Evolutionary conservation across 192 early-diverging fungal genomes (phyloP).

Genomic region (Podila verticillata): DNA sequence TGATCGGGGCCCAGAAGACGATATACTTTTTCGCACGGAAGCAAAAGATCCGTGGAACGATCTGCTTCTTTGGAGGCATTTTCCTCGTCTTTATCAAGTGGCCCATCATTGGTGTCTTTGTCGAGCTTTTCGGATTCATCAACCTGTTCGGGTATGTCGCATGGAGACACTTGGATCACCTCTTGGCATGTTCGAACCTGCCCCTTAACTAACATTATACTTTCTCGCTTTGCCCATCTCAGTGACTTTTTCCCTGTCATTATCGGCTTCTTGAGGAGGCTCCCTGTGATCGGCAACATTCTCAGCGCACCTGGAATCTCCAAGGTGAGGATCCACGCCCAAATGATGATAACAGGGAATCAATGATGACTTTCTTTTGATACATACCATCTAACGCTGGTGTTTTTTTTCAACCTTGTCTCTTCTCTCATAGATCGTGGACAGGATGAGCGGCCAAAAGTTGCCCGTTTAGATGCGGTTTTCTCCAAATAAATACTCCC

Average conservation of each 20-base stretch:
- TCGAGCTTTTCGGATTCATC: conserved; percentile 95
- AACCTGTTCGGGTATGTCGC: conserved; percentile 91
- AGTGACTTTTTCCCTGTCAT: conserved; percentile 98
- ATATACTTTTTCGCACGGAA: conserved; percentile 83
- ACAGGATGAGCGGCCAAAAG: conserved; percentile 63
- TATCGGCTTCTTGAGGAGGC: conserved; percentile 83
- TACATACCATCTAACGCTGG: background rate
- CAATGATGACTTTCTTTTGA: background rate
- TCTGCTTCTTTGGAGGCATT: conserved; percentile 92
- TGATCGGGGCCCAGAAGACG: conserved; percentile 93
- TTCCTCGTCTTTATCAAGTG: conserved; percentile 89
- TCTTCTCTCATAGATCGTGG: conserved; percentile 52
- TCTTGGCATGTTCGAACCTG: no score
- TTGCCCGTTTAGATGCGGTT: conserved; percentile 67
- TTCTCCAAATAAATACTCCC: no score
- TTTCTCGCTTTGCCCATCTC: conserved; percentile 3
- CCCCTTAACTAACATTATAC: background rate
- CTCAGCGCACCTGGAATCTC: conserved; percentile 87
- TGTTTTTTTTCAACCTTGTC: background rate
- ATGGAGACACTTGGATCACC: no score
- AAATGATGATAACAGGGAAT: no score
- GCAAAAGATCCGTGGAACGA: conserved; percentile 89
- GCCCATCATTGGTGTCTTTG: conserved; percentile 87
- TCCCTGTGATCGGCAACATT: conserved; percentile 91
- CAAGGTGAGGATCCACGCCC: conserved; percentile 56